Conservation (phyloP, 2,329 filamentous ascomycete species). For the Scortechinia acanthostroma region DNA sequence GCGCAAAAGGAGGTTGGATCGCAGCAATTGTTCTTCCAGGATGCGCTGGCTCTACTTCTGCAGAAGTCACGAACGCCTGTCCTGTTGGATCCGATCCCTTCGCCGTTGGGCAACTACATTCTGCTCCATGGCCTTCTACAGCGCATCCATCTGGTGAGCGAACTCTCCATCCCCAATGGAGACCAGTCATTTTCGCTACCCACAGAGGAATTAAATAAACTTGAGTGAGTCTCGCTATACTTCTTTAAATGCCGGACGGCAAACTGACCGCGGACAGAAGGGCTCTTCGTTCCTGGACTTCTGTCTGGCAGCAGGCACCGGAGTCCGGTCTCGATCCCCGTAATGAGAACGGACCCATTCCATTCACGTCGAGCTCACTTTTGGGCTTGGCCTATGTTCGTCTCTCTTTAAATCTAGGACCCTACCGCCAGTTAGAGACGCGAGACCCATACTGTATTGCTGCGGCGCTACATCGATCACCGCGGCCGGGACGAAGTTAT, state of each 20-base stretch:
- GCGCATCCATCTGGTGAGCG: slow-evolving; percentile 26
- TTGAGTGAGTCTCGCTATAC: slow-evolving; percentile 16
- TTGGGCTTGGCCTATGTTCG: slow-evolving; percentile 35
- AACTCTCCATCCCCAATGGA: slow-evolving; percentile 22
- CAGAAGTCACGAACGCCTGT: slow-evolving; percentile 15
- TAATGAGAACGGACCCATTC: slow-evolving; percentile 28
- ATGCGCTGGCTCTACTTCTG: slow-evolving; percentile 20
- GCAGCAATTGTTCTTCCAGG: slow-evolving; percentile 24
- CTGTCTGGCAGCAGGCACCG: slow-evolving; percentile 26
- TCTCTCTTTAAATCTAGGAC: slow-evolving; percentile 33
- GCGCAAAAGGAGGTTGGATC: slow-evolving; percentile 15
- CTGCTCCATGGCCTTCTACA: slow-evolving; percentile 25
- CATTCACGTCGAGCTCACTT: slow-evolving; percentile 34
- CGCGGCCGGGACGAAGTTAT: slow-evolving; percentile 34
- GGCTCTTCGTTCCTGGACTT: slow-evolving; percentile 24
- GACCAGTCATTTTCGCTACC: slow-evolving; percentile 19
- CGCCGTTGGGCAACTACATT: slow-evolving; percentile 25
- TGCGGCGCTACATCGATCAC: slow-evolving; percentile 22
- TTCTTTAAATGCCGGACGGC: not conserved
- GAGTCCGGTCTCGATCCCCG: slow-evolving; percentile 28
- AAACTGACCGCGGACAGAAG: slow-evolving; percentile 11
- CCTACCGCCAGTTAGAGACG: slow-evolving; percentile 30
- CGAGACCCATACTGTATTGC: slow-evolving; percentile 30
- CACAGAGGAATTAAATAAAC: slow-evolving; percentile 22
- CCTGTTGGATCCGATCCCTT: slow-evolving; percentile 21